A percentile compares a stretch with the other conserved stretches of the same genome.
These are phyloP conservation scores for Gremmenia infestans DNA, from an alignment of 2,329 filamentous ascomycete genomes.

Conservation along the genomic window DNA sequence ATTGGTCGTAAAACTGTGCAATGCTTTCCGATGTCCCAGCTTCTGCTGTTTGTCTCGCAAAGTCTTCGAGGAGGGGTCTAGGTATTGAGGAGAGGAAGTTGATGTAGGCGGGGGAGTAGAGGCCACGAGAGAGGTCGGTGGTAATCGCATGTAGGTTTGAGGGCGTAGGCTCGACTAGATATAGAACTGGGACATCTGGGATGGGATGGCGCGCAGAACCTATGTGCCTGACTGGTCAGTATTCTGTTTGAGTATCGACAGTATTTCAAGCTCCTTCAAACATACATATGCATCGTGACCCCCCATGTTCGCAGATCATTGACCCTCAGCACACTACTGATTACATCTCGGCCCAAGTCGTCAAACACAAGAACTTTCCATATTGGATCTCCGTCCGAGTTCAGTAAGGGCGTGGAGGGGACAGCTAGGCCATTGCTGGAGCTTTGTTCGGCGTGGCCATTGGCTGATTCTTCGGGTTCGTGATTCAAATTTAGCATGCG, in stretches of 20 bases:
- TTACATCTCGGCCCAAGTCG: slow-evolving; percentile 84
- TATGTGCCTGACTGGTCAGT: slow-evolving; percentile 61
- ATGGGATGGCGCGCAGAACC: slow-evolving; percentile 79
- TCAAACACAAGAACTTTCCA: slow-evolving; percentile 99
- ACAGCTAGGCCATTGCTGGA: slow-evolving; percentile 58
- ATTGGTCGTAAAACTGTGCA: slow-evolving; percentile 91
- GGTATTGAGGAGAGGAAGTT: slow-evolving; percentile 96
- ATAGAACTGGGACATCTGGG: slow-evolving; percentile 92
- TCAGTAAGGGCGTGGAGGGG: slow-evolving; percentile 73
- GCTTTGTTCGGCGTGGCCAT: slow-evolving; percentile 57
- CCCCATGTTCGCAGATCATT: slow-evolving; percentile 90
- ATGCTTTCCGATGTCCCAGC: slow-evolving; percentile 85
- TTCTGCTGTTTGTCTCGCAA: slow-evolving; percentile 80
- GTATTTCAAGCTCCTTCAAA: slow-evolving; percentile 9
- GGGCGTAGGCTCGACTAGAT: slow-evolving; percentile 84
- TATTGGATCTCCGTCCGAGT: slow-evolving; percentile 84
- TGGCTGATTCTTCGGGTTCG: slow-evolving; percentile 46
- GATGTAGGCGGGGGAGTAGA: slow-evolving; percentile 92
- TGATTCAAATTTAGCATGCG: slow-evolving; percentile 95
- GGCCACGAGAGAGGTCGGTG: slow-evolving; percentile 74
- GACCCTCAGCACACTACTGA: slow-evolving; percentile 91
- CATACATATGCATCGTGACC: slow-evolving; percentile 92
- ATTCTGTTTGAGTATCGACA: slow-evolving; percentile 2
- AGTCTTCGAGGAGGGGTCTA: slow-evolving; percentile 86
- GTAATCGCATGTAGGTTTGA: slow-evolving; percentile 80